phyloP scores from a whole-genome alignment of 306 rosid genomes.

The Senna siamea region DNA sequence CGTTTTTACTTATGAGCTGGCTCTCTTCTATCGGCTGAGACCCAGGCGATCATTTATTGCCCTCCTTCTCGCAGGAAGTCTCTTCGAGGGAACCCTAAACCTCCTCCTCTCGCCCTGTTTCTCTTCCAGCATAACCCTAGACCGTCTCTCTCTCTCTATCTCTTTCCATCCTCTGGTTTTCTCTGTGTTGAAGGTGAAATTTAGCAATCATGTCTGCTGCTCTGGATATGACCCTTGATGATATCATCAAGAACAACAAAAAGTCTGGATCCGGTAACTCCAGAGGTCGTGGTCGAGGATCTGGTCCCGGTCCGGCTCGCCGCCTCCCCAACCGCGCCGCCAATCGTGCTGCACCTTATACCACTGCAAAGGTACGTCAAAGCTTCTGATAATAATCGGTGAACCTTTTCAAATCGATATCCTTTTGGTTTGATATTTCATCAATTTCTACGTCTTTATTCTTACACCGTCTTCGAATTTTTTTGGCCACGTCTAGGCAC shows the following conservation, averaged over 20 bases:
- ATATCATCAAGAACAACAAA: conserved; percentile 82
- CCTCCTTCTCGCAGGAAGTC: neutral
- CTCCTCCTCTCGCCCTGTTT: neutral
- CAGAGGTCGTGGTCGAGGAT: conserved; percentile 55
- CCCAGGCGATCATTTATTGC: neutral
- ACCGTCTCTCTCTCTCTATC: neutral
- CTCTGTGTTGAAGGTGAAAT: conserved; percentile 2
- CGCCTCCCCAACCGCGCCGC: conserved; percentile 67
- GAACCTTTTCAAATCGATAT: neutral
- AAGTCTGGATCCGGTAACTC: conserved; percentile 71
- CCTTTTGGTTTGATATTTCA: neutral
- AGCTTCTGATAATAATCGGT: neutral
- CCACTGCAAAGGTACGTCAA: conserved; percentile 55
- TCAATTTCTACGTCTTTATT: neutral
- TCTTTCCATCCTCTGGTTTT: conserved; percentile 17
- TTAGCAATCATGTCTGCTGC: conserved; percentile 61
- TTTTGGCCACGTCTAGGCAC: conserved; percentile 63
- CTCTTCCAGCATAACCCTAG: conserved; percentile 33
- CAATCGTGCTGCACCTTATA: conserved; percentile 72
- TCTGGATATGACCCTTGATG: conserved; percentile 85
- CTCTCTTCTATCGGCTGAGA: neutral
- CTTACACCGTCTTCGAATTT: neutral
- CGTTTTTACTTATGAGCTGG: neutral
- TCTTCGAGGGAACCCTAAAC: conserved; percentile 35
- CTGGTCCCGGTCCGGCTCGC: conserved; percentile 91